Base-by-base conservation (phyloP, 73 alveolate genomes). In the Uronychia binucleata region DNA sequence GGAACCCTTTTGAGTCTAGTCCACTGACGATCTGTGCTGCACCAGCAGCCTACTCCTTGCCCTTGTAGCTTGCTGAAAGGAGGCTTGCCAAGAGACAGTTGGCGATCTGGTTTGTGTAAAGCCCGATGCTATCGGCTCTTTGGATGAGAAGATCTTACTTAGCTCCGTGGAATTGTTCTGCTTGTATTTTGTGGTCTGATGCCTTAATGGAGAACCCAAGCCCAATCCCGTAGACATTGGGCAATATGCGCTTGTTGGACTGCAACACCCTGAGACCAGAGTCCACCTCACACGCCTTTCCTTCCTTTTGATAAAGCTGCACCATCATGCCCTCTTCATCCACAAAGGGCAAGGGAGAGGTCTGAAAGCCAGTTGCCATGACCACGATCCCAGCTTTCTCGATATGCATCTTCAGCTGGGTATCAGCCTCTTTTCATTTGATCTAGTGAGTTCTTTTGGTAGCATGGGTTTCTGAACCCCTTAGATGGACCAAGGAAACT, bases 151-250 rank as follows among this genome's bases (percentile, higher is more conserved):
- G 76, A 35, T 46, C 67, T 46, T 46, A 46, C 67, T 46, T 46
- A 19, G 67, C 67, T 11, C 67, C 67, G 5, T 46, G 19, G 19
- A 46, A 19, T 33, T 82, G 28, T 79, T 88, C 94, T 30, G 94
- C 94, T 82, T 82, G 33, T 0, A 88, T 79, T 57, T 74, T 58
- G 28, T 74, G 58, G 31, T 88, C 85, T n/a, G 88, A 57, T 0
- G 94, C 83, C 34, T 82, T 88, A 25, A 88, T 34, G n/a, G 88
- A 74, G 31, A 34, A 88, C 33, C 94, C 94, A 1, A 82, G 79
- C 28, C 94, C 94, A 27, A 88, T 88, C 14, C 94, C 94, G 58
- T 76, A 88, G 28, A 88, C 30, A 19, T 59, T 74, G 27, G 58
- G 30, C 11, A 31, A 11, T 31, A 26, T 74, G 25, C 58, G 32